Base-by-base conservation (phyloP, 306 rosid species). In the Sicyos edulis region DNA sequence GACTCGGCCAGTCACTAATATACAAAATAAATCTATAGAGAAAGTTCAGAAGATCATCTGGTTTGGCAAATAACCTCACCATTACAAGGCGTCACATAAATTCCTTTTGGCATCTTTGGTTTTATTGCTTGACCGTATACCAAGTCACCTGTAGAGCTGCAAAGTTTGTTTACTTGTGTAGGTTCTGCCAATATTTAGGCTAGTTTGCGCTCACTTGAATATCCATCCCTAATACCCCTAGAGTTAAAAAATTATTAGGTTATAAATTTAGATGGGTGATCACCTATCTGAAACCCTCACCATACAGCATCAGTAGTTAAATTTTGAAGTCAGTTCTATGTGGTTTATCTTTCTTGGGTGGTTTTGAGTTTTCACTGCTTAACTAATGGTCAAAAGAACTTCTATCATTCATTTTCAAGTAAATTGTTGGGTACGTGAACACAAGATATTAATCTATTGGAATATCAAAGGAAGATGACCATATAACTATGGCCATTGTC, bases 71-170 rank as follows among this genome's bases (percentile, higher is more conserved):
- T 10, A 26, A 0, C 8, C 22, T 34, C 20, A n/a, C 11, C 15
- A 63, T 51, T 51, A 1, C 10, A 40, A 3, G 50, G 70, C 6
- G 4, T 37, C 26, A n/a, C 29, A 19, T n/a, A 26, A 29, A 44
- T 44, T 65, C 11, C 12, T 44, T 65, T 65, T 65, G 71, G 22
- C 52, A 42, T 65, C 10, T 65, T 65, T 65, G 71, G n/a, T 10
- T 40, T 26, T 17, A 12, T 65, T 65, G 17, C 71, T 16, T 0
- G 16, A 19, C 0, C 15, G 20, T 20, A 19, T 44, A 20, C 5
- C 56, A 47, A 67, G 56, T 8, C 12, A 47, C 49, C 56, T 67
- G 56, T 20, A 4, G 54, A 47, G 56, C 72, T 21, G 42, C 42
- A 3, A 66, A 67, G 10, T 13, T 21, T 10, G 72, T 67, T 17